Evolutionary conservation across 805 yeast species (phyloP), one percentile per base, ranked within the genome.

Genomic region (Suhomyces canberraensis): DNA sequence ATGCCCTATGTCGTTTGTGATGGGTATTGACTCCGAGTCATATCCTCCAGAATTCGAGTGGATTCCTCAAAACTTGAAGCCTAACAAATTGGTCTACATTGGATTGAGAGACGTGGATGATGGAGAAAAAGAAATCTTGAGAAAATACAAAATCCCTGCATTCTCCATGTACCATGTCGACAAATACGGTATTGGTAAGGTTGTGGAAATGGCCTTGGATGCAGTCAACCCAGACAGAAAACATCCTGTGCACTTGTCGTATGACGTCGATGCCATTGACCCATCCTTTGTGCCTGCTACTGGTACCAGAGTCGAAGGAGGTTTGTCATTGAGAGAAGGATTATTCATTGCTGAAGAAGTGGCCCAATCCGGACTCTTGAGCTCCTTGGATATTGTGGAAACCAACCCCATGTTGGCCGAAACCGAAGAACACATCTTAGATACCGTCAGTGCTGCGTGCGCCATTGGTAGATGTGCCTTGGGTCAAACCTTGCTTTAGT

Each of bases 261-360:
- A 90, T 58, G 98, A 91, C 57, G 97, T 91, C 29, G 98, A 91
- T 64, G 97, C 97, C 29, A 82, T 93, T 40, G 98, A 91, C 63
- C 98, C 98, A 32, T 73, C 79, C 44, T 89, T 71, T 56, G 96
- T 93, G 11, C 97, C 96, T 14, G 95, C 97, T 26, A 91, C 98
- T 1, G 98, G 98, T 37, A 93, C 98, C 1, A 91, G 97, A 29
- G 98, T 91, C 11, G 81, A 95, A 60, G 98, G 98, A 46, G 98
- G 98, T 3, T 71, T 91, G 46, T 82, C 96, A 7, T 74, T 91
- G 61, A 78, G 98, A 66, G 98, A 91, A 65, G 97, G 96, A 33
- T 74, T 93, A 58, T 91, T 84, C 58, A 64, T 91, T 36, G 93
- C 90, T 42, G 98, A 91, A 66, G 93, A 91, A 47, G 71, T 90